Conservation (phyloP, 1,284 basidiomycete species). For the Trametes hirsuta region DNA sequence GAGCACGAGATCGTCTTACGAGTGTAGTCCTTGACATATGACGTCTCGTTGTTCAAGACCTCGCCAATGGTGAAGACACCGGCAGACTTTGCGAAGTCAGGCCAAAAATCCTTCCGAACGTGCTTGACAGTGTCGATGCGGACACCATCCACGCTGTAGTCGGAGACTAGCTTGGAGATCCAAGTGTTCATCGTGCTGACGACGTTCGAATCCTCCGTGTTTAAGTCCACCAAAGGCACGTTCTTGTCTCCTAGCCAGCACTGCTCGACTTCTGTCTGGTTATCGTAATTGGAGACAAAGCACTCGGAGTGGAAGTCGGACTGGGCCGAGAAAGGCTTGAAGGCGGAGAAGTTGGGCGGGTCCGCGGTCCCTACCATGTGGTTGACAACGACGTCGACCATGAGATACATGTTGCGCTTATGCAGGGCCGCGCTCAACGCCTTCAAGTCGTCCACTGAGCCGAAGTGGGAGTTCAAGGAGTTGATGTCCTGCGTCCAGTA, state of each 20-base stretch:
- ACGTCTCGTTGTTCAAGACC: constrained; percentile 64
- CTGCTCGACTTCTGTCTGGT: constrained; percentile 65
- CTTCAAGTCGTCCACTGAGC: constrained; percentile 69
- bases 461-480: constrained; percentile 70
- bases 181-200: constrained; percentile 59
- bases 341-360: constrained; percentile 58
- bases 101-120: constrained; percentile 69
- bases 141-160: constrained; percentile 71
- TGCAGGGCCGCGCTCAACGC: constrained; percentile 67
- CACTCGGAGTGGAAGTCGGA: constrained; percentile 69
- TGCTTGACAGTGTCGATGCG: constrained; percentile 78
- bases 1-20: constrained; percentile 37
- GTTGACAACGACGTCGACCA: constrained; percentile 82
- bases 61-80: constrained; percentile 88
- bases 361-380: constrained; percentile 66
- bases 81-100: constrained; percentile 66
- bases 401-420: constrained; percentile 72
- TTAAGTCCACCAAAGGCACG: constrained; percentile 71
- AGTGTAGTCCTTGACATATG: constrained; percentile 42
- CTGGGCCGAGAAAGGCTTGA: constrained; percentile 61
- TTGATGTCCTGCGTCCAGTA: constrained; percentile 70
- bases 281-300: constrained; percentile 50
- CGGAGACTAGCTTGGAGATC: constrained; percentile 63
- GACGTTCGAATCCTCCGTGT: constrained; percentile 68
- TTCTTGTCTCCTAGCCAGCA: constrained; percentile 79